Percentiles rank a stretch among this genome's conserved stretches.
Evolutionary conservation across 208 protist species (phyloP).

Genomic region (Herpetomonas tarakana): DNA sequence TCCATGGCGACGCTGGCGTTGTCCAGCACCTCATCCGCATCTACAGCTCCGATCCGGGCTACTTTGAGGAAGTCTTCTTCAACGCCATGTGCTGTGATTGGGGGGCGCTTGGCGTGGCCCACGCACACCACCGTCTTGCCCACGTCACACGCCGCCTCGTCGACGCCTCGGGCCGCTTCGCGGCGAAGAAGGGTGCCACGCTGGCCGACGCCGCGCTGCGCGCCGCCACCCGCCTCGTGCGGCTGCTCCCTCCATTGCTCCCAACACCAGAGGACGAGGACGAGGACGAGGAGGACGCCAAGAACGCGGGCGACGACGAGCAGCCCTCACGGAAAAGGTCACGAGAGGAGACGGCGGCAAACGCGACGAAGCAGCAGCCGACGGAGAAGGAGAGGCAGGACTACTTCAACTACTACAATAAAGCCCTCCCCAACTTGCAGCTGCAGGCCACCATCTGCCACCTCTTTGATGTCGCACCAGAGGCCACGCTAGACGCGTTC

Average conservation of each 20-base stretch:
- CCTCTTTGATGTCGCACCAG: slow-evolving; percentile 33
- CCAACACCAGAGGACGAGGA: slow-evolving; percentile 6
- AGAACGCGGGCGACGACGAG: slow-evolving; percentile 13
- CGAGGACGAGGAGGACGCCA: background rate
- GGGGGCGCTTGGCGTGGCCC: slow-evolving; percentile 53
- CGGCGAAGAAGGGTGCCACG: slow-evolving; percentile 34
- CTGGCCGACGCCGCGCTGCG: slow-evolving; percentile 64
- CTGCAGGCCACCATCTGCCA: slow-evolving; percentile 79
- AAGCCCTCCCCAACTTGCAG: slow-evolving; percentile 56
- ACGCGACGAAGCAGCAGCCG: slow-evolving; percentile 11
- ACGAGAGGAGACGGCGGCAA: background rate
- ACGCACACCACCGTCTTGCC: slow-evolving; percentile 75
- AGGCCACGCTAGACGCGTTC: slow-evolving; percentile 48
- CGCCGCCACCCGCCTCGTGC: slow-evolving; percentile 33
- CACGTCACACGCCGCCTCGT: slow-evolving; percentile 49
- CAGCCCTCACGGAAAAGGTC: background rate
- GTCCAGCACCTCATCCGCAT: slow-evolving; percentile 52
- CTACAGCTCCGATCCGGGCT: slow-evolving; percentile 40
- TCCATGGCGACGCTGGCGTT: slow-evolving; percentile 42
- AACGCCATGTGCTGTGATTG: slow-evolving; percentile 65
- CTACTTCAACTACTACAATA: slow-evolving; percentile 64
- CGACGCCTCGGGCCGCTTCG: slow-evolving; percentile 48
- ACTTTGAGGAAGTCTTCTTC: slow-evolving; percentile 58
- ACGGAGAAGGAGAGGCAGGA: slow-evolving; percentile 33
- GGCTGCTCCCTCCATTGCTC: slow-evolving; percentile 42